A percentile compares a stretch with the other conserved stretches of the same genome.
Conservation (phyloP, 805 yeast genomes). For the Candida orba region DNA sequence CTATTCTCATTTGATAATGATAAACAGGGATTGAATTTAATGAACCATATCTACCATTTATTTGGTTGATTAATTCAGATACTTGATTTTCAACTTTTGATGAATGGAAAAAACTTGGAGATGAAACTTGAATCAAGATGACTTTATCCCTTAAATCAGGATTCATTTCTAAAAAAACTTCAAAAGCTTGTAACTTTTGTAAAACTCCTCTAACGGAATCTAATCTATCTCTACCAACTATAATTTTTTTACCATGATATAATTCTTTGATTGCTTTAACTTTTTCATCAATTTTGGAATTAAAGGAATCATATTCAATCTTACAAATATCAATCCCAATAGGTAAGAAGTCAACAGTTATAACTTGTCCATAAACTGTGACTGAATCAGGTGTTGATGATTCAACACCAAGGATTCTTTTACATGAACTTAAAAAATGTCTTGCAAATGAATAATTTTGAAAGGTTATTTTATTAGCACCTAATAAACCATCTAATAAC, state of each 20-base stretch:
- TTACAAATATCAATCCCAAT: slow-evolving; percentile 79
- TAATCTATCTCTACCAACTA: slow-evolving; percentile 90
- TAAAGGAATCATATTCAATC: slow-evolving; percentile 53
- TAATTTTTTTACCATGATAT: slow-evolving; percentile 62
- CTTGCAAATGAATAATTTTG: slow-evolving; percentile 82
- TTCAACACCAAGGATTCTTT: slow-evolving; percentile 73
- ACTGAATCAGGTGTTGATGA: slow-evolving; percentile 41
- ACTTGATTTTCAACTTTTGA: slow-evolving; percentile 72
- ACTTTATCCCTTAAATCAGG: slow-evolving; percentile 90
- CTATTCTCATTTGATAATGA: slow-evolving; percentile 86
- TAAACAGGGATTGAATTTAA: slow-evolving; percentile 82
- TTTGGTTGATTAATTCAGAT: slow-evolving; percentile 70
- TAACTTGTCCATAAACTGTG: slow-evolving; percentile 68
- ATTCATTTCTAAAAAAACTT: slow-evolving; percentile 77
- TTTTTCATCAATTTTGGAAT: slow-evolving; percentile 46
- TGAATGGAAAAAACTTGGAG: slow-evolving; percentile 48
- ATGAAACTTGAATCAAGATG: slow-evolving; percentile 85
- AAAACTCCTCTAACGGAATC: slow-evolving; percentile 90
- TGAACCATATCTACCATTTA: slow-evolving; percentile 80
- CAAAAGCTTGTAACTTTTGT: slow-evolving; percentile 89
- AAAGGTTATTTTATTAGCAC: slow-evolving; percentile 79
- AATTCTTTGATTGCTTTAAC: slow-evolving; percentile 56
- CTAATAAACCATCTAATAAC: slow-evolving; percentile 84
- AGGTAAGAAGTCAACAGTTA: slow-evolving; percentile 70
- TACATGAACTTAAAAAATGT: slow-evolving; percentile 86